Conservation (phyloP, 495 filamentous ascomycete genomes). For the Penicillium malachiteum region DNA sequence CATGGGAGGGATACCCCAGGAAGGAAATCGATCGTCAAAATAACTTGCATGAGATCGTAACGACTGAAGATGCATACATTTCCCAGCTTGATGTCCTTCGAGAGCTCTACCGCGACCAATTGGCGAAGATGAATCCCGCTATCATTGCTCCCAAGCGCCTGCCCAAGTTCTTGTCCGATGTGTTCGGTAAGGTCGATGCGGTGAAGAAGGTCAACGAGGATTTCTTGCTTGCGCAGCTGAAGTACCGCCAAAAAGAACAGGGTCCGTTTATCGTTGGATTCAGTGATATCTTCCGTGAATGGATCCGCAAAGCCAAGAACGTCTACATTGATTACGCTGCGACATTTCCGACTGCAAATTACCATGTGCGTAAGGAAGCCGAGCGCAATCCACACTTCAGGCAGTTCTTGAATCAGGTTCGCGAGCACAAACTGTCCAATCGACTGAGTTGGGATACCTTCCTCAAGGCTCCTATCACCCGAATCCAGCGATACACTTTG, state of each 20-base stretch:
- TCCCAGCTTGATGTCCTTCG: constrained; percentile 81
- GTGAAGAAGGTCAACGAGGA: constrained; percentile 93
- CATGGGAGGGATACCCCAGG: constrained; percentile 63
- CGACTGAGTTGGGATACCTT: constrained; percentile 92
- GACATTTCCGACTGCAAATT: constrained; percentile 79
- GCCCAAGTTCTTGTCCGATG: constrained; percentile 73
- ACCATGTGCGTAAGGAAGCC: constrained; percentile 79
- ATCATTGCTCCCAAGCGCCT: constrained; percentile 75
- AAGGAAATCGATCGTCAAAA: constrained; percentile 95
- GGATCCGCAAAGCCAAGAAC: constrained; percentile 89
- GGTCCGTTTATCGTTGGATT: constrained; percentile 92
- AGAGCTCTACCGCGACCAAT: constrained; percentile 80
- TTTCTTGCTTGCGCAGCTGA: constrained; percentile 89
- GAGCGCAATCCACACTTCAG: constrained; percentile 83
- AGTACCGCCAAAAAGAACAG: constrained; percentile 96
- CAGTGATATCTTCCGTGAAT: constrained; percentile 97
- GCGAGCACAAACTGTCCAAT: constrained; percentile 76
- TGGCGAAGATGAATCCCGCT: constrained; percentile 69
- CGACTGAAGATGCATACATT: constrained; percentile 88
- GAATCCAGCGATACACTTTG: constrained; percentile 87
- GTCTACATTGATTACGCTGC: constrained; percentile 93
- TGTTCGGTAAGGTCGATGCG: constrained; percentile 87
- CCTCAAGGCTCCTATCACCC: constrained; percentile 87
- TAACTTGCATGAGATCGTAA: constrained; percentile 92
- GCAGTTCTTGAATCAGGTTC: constrained; percentile 76